These are phyloP conservation scores for Chaetomium sp. DNA, from an alignment of 2,329 filamentous ascomycete species.

Conservation along the genomic window DNA sequence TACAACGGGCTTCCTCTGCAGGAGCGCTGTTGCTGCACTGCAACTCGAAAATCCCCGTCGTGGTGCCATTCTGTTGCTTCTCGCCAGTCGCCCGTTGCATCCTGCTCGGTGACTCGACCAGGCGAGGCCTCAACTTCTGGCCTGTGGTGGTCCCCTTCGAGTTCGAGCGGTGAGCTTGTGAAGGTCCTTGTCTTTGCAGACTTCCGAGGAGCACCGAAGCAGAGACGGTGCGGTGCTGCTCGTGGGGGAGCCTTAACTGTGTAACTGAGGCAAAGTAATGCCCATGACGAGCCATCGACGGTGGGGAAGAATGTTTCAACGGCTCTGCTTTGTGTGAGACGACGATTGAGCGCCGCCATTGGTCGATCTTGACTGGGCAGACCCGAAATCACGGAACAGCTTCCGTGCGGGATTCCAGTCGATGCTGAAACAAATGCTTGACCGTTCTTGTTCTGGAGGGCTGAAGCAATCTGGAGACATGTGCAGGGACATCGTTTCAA, in stretches of 20 bases:
- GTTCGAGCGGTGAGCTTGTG: background rate
- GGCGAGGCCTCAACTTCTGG: constrained; percentile 7
- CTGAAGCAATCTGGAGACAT: constrained; percentile 3
- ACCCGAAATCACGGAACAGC: constrained; percentile 1
- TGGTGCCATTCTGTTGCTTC: constrained; percentile 16
- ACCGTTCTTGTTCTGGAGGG: background rate
- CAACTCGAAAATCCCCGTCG: constrained; percentile 14
- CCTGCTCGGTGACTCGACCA: constrained; percentile 14
- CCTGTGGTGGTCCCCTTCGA: constrained; percentile 10
- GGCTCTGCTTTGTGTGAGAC: background rate
- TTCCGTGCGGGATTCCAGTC: background rate
- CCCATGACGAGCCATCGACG: background rate
- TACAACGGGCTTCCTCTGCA: constrained; percentile 13
- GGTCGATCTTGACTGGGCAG: background rate
- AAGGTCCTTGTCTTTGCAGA: background rate
- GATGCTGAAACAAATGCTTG: constrained; percentile 12
- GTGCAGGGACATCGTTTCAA: background rate
- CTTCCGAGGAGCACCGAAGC: background rate
- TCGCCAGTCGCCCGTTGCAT: constrained; percentile 2
- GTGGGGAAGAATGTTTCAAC: background rate
- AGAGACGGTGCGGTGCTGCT: background rate
- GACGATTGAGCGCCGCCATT: background rate
- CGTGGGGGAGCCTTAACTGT: too few species aligned
- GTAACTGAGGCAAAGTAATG: too few species aligned
- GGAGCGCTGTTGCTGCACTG: constrained; percentile 18